A percentile compares a stretch with the other conserved stretches of the same genome.
Evolutionary conservation across 176 grass and related monocot genomes (phyloP).

Genomic region (Triticum monococcum): DNA sequence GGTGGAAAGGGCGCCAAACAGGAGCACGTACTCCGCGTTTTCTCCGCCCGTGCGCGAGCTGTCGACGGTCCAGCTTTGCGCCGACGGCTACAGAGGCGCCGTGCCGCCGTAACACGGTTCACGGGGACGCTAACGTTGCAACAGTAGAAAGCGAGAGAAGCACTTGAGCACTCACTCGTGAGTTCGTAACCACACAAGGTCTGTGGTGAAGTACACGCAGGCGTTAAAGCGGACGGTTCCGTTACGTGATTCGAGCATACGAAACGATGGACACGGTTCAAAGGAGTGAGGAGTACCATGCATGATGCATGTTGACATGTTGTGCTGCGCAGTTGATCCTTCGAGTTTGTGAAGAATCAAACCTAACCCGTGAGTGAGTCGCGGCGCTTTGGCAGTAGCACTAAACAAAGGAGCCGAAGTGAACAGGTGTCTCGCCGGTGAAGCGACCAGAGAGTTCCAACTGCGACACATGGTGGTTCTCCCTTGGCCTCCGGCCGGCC

Average conservation of each 20-base stretch:
- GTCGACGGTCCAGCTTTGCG: background rate
- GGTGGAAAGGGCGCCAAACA: too few relatives aligned
- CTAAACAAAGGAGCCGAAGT: background rate
- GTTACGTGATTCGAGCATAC: background rate
- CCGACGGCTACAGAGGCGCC: background rate
- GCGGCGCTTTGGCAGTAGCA: background rate
- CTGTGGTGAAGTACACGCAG: too few relatives aligned
- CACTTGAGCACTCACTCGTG: too few relatives aligned
- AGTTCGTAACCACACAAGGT: too few relatives aligned
- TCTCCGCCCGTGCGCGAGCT: background rate
- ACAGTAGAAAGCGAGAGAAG: too few relatives aligned
- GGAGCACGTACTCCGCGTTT: background rate
- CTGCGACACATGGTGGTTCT: background rate
- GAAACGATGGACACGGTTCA: background rate
- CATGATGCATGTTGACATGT: too few relatives aligned
- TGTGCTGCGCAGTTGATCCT: background rate
- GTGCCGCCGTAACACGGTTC: background rate
- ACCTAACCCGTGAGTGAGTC: background rate
- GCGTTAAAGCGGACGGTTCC: background rate
- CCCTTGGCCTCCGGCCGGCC: background rate
- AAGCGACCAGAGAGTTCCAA: background rate
- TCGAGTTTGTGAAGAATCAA: background rate
- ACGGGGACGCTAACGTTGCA: background rate
- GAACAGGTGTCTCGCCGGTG: constrained; percentile 26
- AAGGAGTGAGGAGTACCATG: background rate